phyloP scores from a whole-genome alignment of 306 rosid genomes.

The Vigna angularis region DNA sequence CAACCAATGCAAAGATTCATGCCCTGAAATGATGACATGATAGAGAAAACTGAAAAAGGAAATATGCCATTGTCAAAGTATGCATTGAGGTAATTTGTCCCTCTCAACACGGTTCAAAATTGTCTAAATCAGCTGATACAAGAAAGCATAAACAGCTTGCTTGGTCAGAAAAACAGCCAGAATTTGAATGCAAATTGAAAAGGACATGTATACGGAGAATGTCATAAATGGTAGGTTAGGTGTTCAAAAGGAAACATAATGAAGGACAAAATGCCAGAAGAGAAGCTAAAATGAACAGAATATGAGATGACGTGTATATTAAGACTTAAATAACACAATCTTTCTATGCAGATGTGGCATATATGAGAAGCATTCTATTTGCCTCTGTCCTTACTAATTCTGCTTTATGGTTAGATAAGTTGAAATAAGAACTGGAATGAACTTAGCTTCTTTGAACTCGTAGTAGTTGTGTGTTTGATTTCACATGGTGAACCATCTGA shows the following conservation, averaged over 20 bases:
- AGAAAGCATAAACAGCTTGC: conserved; percentile 36
- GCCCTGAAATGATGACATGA: conserved; percentile 47
- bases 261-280: conserved; percentile 17
- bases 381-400: background rate
- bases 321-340: background rate
- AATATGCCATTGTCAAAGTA: conserved; percentile 41
- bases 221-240: conserved; percentile 5
- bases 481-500: background rate
- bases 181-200: conserved; percentile 37
- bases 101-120: conserved; percentile 42
- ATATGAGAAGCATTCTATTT: background rate
- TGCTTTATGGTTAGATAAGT: background rate
- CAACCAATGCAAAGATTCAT: conserved; percentile 47
- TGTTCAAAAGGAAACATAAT: background rate
- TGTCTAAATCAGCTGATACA: conserved; percentile 33
- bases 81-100: conserved; percentile 40
- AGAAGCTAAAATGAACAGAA: conserved; percentile 19
- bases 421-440: background rate
- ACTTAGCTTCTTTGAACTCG: background rate
- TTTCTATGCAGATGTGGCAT: background rate
- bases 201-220: conserved; percentile 26
- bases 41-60: conserved; percentile 44
- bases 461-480: background rate
- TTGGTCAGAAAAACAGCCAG: conserved; percentile 41
- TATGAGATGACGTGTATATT: conserved; percentile 5